Base-by-base conservation (phyloP, 441 rosid species). In the Populus hybrid region DNA sequence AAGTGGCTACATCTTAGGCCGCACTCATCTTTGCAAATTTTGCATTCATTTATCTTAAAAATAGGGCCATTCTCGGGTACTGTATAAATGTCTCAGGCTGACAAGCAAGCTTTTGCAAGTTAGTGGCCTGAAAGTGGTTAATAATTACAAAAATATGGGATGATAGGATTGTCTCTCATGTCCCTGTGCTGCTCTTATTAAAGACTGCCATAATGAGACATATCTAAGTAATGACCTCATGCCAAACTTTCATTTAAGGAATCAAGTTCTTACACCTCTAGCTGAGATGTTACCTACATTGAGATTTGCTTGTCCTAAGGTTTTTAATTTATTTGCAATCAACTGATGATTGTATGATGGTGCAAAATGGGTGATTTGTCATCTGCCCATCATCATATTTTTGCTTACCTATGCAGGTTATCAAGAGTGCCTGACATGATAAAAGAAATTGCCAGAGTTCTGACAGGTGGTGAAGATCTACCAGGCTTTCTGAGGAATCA, bases 401-500 rank as follows among this genome's bases (percentile, higher is more conserved):
- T 76, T 75, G 24, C 78, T 82, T 83, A 30, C 76, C 6, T 84
- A 68, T 84, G 73, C 91, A 97, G 99, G 92, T 83, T 97, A 82
- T 89, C 86, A 74, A 86, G 90, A 88, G 94, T 93, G 69, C 99
- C 98, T 20, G 89, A 82, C 78, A 88, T 93, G 89, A 87, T 93
- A 80, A 95, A 88, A 85, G 91, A 95, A 84, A 91, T 97, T 73
- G 87, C 99, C 71, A 86, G 88, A 83, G 92, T 92, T 82, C 89
- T 94, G 82, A 93, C 97, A 65, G 89, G 91, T 73, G 85, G 86
- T 24, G 97, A 97, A 81, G 97, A 93, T 85, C 97, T 93, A 83
- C 88, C 97, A 65, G 88, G 87, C 72, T 97, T 97, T 84, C 85
- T 97, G 85, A 92, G 94, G 87, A 92, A 90, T 86, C 99, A 97